These are phyloP conservation scores for Globisporangium spiculum DNA, from an alignment of 352 stramenopile genomes.

Conservation along the genomic window DNA sequence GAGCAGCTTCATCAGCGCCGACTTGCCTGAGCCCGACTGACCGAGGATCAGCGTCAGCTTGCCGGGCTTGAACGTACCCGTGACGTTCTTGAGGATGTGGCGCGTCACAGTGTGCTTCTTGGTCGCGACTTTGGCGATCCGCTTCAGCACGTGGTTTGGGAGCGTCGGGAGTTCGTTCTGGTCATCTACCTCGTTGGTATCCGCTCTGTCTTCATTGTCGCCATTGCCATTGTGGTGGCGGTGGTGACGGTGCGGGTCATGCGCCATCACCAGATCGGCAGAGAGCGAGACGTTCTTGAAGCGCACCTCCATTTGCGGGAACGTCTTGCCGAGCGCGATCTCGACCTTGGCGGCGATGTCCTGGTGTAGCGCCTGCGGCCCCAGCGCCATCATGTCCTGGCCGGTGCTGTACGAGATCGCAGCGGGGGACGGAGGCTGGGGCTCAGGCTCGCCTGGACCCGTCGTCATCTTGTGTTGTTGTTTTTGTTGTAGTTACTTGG, in stretches of 20 bases:
- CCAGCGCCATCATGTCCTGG: slow-evolving; percentile 30
- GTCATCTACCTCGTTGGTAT: background rate
- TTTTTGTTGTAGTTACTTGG: background rate
- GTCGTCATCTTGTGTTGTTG: slow-evolving; percentile 2
- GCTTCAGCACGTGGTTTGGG: slow-evolving; percentile 33
- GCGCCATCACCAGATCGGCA: slow-evolving; percentile 30
- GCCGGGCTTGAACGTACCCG: slow-evolving; percentile 40
- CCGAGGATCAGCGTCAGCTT: slow-evolving; percentile 57
- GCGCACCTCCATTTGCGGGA: slow-evolving; percentile 51
- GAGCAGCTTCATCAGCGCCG: slow-evolving; percentile 57
- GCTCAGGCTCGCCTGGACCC: slow-evolving; percentile 5
- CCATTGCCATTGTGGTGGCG: slow-evolving; percentile 1
- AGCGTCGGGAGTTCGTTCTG: slow-evolving; percentile 38
- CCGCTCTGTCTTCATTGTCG: background rate
- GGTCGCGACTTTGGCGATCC: slow-evolving; percentile 15
- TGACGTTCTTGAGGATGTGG: slow-evolving; percentile 21
- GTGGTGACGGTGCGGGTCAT: slow-evolving; percentile 8
- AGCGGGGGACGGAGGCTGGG: slow-evolving; percentile 4
- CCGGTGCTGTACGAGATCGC: slow-evolving; percentile 26
- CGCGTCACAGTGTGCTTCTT: slow-evolving; percentile 17
- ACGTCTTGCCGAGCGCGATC: slow-evolving; percentile 26
- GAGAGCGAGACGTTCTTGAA: slow-evolving; percentile 44
- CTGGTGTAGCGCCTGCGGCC: slow-evolving; percentile 32
- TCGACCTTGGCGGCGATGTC: slow-evolving; percentile 35
- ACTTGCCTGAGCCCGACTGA: slow-evolving; percentile 51